Percentiles rank a stretch among this genome's conserved stretches.
These are phyloP conservation scores for Ustilago crameri DNA, from an alignment of 1,284 basidiomycete genomes.

Conservation along the genomic window DNA sequence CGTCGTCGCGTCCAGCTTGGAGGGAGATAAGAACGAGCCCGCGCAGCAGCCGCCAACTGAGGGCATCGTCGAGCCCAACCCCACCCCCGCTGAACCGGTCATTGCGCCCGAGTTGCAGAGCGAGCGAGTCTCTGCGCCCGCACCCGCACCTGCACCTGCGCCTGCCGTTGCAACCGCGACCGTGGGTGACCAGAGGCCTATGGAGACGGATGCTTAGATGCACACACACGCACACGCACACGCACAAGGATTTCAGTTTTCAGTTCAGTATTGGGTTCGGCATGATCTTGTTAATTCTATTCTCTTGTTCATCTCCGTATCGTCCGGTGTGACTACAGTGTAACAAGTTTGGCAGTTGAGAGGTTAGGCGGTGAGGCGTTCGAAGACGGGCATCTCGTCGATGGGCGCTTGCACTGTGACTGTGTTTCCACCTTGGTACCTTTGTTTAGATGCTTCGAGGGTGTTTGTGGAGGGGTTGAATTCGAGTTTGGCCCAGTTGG, in stretches of 20 bases:
- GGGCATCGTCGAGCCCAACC: conserved; percentile 26
- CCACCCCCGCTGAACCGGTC: conserved; percentile 8
- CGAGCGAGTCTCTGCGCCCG: background rate
- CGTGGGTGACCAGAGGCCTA: background rate
- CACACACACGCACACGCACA: background rate
- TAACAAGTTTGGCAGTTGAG: too few species aligned
- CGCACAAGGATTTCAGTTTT: background rate
- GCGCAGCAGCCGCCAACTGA: conserved; percentile 3
- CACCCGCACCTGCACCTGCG: background rate
- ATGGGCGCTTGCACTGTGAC: background rate
- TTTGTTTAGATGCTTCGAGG: background rate
- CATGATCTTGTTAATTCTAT: too few species aligned
- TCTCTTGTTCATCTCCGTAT: too few species aligned
- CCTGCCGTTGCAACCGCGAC: background rate
- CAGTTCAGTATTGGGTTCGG: too few species aligned
- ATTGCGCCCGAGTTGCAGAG: background rate
- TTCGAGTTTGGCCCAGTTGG: background rate
- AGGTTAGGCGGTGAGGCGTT: too few species aligned
- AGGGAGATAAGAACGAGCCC: conserved; percentile 2
- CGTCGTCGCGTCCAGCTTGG: conserved; percentile 15
- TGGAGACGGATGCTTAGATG: conserved; percentile 3
- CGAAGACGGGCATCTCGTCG: background rate
- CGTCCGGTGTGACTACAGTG: too few species aligned
- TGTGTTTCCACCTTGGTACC: background rate
- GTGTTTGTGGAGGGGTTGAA: background rate